Conservation (phyloP, 805 yeast species). For the Kodamaea nitidulidarum region DNA sequence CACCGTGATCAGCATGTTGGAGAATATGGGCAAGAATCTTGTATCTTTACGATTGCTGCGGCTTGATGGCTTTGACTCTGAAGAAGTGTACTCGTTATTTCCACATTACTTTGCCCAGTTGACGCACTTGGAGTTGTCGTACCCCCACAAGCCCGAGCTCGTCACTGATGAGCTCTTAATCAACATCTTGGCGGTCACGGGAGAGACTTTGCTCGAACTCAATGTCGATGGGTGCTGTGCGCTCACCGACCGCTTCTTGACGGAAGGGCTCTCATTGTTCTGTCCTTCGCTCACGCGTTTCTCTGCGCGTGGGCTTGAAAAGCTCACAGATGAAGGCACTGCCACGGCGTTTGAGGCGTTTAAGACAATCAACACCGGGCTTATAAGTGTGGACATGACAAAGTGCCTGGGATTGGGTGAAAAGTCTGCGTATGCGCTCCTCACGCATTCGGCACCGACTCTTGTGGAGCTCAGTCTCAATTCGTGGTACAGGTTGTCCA, state of each 20-base stretch:
- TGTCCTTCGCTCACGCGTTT: conserved; percentile 54
- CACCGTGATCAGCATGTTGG: conserved; percentile 58
- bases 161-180: conserved; percentile 65
- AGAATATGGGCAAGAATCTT: conserved; percentile 51
- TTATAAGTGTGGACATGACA: conserved; percentile 55
- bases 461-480: conserved; percentile 70
- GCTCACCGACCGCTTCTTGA: conserved; percentile 60
- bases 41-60: conserved; percentile 59
- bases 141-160: conserved; percentile 62
- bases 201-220: conserved; percentile 55
- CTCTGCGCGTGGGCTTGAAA: conserved; percentile 57
- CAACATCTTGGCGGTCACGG: conserved; percentile 56
- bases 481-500: conserved; percentile 52
- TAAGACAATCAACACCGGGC: conserved; percentile 46
- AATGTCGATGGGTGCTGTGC: conserved; percentile 69
- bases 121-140: conserved; percentile 58
- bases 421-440: conserved; percentile 52
- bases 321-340: conserved; percentile 67
- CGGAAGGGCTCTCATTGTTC: conserved; percentile 56
- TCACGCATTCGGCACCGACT: conserved; percentile 61
- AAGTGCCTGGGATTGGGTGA: conserved; percentile 68
- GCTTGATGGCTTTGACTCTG: conserved; percentile 65
- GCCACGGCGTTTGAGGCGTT: conserved; percentile 55
- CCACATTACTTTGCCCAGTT: conserved; percentile 59
- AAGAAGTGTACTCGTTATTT: conserved; percentile 54